These are phyloP conservation scores for Coemansia sp. DNA, from an alignment of 192 early-diverging fungal species.

Conservation along the genomic window DNA sequence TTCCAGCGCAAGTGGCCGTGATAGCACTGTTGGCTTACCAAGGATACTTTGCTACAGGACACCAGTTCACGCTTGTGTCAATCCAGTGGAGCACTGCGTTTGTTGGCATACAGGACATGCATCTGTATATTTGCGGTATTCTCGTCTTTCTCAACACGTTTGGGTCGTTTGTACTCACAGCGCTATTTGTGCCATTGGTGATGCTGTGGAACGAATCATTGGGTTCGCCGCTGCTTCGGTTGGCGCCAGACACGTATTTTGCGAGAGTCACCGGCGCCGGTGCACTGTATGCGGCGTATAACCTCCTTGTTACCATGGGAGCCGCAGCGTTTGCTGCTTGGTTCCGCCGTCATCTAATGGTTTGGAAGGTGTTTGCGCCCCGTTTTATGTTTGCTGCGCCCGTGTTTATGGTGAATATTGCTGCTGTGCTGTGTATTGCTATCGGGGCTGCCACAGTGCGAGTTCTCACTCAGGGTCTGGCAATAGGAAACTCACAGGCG, in stretches of 20 bases:
- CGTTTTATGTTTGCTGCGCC: constrained; percentile 69
- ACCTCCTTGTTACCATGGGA: constrained; percentile 46
- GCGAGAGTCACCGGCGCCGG: constrained; percentile 47
- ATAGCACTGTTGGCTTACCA: constrained; percentile 60
- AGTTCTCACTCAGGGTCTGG: constrained; percentile 25
- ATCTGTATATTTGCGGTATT: constrained; percentile 65
- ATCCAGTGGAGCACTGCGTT: constrained; percentile 91
- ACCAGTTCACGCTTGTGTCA: constrained; percentile 87
- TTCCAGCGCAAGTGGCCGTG: constrained; percentile 47
- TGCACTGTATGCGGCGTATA: constrained; percentile 55
- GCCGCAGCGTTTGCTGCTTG: constrained; percentile 63
- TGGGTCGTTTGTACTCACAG: constrained; percentile 58
- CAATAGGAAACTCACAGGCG: constrained; percentile 16
- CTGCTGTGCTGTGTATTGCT: constrained; percentile 20
- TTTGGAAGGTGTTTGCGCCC: constrained; percentile 97
- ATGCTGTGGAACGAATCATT: constrained; percentile 48
- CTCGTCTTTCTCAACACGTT: constrained; percentile 81
- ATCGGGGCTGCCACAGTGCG: constrained; percentile 32
- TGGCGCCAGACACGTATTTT: constrained; percentile 25
- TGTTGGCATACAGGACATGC: constrained; percentile 76
- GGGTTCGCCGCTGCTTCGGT: constrained; percentile 26
- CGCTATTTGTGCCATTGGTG: constrained; percentile 59
- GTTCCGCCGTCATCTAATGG: constrained; percentile 91
- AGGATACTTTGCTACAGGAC: constrained; percentile 88
- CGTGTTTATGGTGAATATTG: constrained; percentile 14